phyloP scores from a whole-genome alignment of 1,284 basidiomycete genomes.

The Trichosporon sp. region DNA sequence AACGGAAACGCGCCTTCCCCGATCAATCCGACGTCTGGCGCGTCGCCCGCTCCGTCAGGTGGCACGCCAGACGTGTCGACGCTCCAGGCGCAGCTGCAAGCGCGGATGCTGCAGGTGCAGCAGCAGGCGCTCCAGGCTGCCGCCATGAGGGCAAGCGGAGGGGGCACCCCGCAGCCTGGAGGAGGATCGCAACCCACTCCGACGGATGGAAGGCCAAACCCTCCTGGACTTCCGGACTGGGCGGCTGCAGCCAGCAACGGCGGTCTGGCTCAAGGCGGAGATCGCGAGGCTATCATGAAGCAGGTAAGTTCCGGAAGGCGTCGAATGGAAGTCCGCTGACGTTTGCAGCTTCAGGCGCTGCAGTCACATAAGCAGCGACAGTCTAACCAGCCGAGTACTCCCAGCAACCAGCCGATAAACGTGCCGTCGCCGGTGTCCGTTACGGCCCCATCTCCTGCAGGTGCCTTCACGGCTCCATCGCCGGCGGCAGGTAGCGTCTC shows the following conservation, averaged over 20 bases:
- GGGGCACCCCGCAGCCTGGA: constrained; percentile 3
- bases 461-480: constrained; percentile 9
- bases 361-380: constrained; percentile 28
- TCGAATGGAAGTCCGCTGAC: background rate
- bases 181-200: background rate
- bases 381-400: background rate
- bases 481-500: constrained; percentile 11
- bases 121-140: constrained; percentile 12
- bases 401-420: constrained; percentile 1
- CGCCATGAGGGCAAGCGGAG: background rate
- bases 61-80: constrained; percentile 11
- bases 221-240: constrained; percentile 17
- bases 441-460: constrained; percentile 15
- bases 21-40: background rate
- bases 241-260: constrained; percentile 2
- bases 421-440: constrained; percentile 6
- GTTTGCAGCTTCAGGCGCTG: constrained; percentile 32
- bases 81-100: constrained; percentile 21
- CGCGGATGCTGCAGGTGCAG: constrained; percentile 22
- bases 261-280: constrained; percentile 17
- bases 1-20: background rate
- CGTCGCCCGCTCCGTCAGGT: background rate
- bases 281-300: constrained; percentile 42
- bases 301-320: constrained; percentile 28
- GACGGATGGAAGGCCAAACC: background rate